Evolutionary conservation across 1,284 basidiomycete species (phyloP).

Genomic region (Apiotrichum domesticum): DNA sequence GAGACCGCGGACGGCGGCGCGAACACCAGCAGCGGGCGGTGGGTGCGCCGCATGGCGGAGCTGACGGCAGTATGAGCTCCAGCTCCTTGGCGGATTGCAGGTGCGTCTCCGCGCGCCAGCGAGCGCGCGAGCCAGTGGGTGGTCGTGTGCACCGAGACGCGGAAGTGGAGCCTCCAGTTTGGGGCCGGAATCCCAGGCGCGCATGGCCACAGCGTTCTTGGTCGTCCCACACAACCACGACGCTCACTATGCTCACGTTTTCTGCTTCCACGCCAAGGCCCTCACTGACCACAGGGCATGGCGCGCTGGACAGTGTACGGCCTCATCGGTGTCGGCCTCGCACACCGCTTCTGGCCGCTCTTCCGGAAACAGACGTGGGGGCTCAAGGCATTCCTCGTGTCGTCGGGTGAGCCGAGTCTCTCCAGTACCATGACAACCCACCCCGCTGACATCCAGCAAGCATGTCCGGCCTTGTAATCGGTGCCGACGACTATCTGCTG

Average conservation of each 20-base stretch:
- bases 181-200: too few species aligned
- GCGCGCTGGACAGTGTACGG: slow-evolving; percentile 55
- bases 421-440: neutral
- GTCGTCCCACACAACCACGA: neutral
- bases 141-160: too few species aligned
- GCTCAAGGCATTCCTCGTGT: slow-evolving; percentile 63
- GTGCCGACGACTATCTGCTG: slow-evolving; percentile 68
- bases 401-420: slow-evolving; percentile 25
- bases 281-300: slow-evolving; percentile 53
- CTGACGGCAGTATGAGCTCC: slow-evolving; percentile 32
- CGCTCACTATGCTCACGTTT: neutral
- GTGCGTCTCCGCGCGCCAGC: slow-evolving; percentile 11
- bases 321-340: slow-evolving; percentile 57
- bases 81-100: slow-evolving; percentile 33
- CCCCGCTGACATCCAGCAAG: slow-evolving; percentile 48
- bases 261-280: neutral
- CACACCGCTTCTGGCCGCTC: slow-evolving; percentile 67
- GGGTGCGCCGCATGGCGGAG: neutral
- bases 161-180: too few species aligned
- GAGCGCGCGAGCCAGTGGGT: neutral
- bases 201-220: too few species aligned
- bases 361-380: slow-evolving; percentile 75
- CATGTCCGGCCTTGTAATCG: slow-evolving; percentile 64
- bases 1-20: slow-evolving; percentile 31
- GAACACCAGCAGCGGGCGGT: slow-evolving; percentile 38